phyloP scores from a whole-genome alignment of 176 grass and related monocot species.

The Tillandsia fasciculata region DNA sequence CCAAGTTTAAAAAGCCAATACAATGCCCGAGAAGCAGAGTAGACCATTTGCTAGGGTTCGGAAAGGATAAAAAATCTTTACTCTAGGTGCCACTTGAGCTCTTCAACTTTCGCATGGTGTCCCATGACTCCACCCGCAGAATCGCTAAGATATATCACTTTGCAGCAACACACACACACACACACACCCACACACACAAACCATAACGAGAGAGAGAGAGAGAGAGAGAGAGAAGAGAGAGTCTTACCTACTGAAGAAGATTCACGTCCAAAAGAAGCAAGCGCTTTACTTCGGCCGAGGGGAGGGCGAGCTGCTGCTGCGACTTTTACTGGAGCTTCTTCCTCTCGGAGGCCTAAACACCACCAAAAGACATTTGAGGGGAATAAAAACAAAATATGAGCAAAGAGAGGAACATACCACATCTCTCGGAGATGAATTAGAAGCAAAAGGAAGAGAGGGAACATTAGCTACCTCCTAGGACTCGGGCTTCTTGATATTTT shows the following conservation, averaged over 20 bases:
- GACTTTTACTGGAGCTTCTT: constrained; percentile 78
- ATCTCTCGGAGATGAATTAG: neutral
- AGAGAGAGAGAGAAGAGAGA: constrained; percentile 27
- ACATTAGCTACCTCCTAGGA: constrained; percentile 57
- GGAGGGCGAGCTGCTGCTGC: constrained; percentile 71
- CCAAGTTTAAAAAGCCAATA: too few species aligned
- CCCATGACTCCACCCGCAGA: too few species aligned
- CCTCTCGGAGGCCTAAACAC: constrained; percentile 61
- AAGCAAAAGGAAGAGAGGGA: neutral
- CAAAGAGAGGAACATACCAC: neutral
- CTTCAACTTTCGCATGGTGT: too few species aligned
- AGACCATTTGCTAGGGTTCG: too few species aligned
- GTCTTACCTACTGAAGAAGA: constrained; percentile 36
- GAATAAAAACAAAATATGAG: neutral
- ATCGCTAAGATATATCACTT: too few species aligned
- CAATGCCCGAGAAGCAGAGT: too few species aligned
- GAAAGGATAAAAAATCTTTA: too few species aligned
- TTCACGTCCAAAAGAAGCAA: constrained; percentile 3
- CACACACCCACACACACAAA: too few species aligned
- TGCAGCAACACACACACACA: too few species aligned
- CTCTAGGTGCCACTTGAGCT: too few species aligned
- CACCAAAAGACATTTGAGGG: neutral
- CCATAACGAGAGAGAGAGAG: constrained; percentile 2
- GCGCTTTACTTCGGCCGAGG: constrained; percentile 52
- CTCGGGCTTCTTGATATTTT: constrained; percentile 86